A percentile compares a stretch with the other conserved stretches of the same genome.
Evolutionary conservation across 2,329 filamentous ascomycete species (phyloP).

Genomic region (Myriosclerotinia duriaeana): DNA sequence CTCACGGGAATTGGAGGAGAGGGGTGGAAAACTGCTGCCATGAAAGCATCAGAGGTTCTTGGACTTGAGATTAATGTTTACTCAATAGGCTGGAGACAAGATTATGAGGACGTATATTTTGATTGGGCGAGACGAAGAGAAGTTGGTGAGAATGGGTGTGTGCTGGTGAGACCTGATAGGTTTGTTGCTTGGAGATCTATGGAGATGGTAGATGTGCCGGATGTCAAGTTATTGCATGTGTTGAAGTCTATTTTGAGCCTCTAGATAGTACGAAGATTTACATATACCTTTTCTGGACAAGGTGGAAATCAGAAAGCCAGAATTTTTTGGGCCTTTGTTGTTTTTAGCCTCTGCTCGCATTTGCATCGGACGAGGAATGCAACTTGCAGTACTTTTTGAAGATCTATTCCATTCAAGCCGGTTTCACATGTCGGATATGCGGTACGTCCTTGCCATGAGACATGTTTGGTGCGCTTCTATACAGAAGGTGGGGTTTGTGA

Average conservation of each 20-base stretch:
- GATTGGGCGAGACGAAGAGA: conserved; percentile 24
- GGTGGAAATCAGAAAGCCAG: neutral
- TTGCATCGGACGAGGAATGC: no score
- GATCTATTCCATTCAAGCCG: conserved; percentile 1
- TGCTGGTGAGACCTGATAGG: conserved; percentile 30
- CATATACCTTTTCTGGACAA: no score
- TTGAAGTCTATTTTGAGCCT: neutral
- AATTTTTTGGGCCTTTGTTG: no score
- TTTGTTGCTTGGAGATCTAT: conserved; percentile 27
- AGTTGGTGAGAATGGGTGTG: conserved; percentile 24
- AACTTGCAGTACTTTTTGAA: neutral
- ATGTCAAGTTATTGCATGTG: conserved; percentile 9
- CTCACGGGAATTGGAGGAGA: conserved; percentile 29
- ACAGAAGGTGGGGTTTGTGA: conserved; percentile 3
- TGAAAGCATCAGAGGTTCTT: conserved; percentile 5
- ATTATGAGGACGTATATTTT: conserved; percentile 23
- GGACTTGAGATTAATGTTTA: conserved; percentile 14
- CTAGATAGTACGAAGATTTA: neutral
- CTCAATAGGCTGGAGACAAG: conserved; percentile 15
- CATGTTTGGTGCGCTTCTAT: conserved; percentile 20
- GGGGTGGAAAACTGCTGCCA: conserved; percentile 25
- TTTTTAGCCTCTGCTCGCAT: neutral
- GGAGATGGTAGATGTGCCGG: conserved; percentile 6
- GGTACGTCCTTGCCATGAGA: neutral
- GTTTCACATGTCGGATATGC: neutral